Base-by-base conservation (phyloP, 139 green algal species). In the Micractinium conductrix region DNA sequence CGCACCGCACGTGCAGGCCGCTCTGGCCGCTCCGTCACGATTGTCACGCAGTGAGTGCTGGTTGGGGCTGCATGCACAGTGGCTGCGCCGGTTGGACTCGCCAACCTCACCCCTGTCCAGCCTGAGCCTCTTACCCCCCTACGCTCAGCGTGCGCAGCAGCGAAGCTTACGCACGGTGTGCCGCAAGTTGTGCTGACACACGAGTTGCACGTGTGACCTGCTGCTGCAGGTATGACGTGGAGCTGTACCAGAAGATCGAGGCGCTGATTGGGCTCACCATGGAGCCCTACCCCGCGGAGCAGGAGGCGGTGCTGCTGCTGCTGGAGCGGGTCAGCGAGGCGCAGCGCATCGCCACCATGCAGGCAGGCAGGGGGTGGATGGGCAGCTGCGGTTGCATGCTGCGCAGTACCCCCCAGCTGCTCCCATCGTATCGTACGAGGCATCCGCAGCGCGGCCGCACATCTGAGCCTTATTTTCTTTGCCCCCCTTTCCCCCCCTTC, bases 201-300 rank as follows among this genome's bases (percentile, higher is more conserved):
- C 48, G 10, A 16, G 48, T 16, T 16, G 10, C 12, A 58, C 12
- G 12, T 58, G 12, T 58, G 48, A 24, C 48, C 16, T 58, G 48
- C 48, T 58, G 5, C 53, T 62, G 60, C 72, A 91, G 87, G 87
- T 99, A 99, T 88, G 97, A 99, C 83, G 96, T 99, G 74, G 97
- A 99, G 91, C 86, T 97, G 86, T 98, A 97, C 83, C 97, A 99
- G 87, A 96, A 95, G 86, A 99, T 99, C 65, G 97, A 99, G 90
- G 91, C 95, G 84, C 86, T 99, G 58, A 98, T 91, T 30, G 92
- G 92, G 19, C 88, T 93, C 44, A 95, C 95, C 72, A 93, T 99
- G 90, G 94, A 98, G 86, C 74, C 90, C 75, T 98, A 95, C 78
- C 82, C 81, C 14, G 80, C 89, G 2, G 91, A 97, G 83, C 81